Conservation (phyloP, 2,329 filamentous ascomycete species). For the Phaeosphaeriaceae sp. region DNA sequence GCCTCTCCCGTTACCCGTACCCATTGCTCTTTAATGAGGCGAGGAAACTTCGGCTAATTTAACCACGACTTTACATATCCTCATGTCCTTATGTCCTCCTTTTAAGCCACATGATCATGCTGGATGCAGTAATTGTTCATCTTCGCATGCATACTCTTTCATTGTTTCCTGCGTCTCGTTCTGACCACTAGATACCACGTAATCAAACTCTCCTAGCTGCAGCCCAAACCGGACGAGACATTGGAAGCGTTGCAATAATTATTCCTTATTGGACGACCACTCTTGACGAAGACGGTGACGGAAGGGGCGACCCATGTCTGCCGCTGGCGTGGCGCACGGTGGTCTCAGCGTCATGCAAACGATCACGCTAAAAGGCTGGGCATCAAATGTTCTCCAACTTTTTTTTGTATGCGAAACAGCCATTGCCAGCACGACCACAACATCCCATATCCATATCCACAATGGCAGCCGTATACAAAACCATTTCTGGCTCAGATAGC, state of each 20-base stretch:
- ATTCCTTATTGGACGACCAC: constrained; percentile 26
- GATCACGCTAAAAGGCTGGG: constrained; percentile 29
- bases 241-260: constrained; percentile 12
- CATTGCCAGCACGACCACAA: constrained; percentile 19
- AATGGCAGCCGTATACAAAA: constrained; percentile 66
- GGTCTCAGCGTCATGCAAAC: constrained; percentile 15
- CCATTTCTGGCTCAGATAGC: constrained; percentile 53
- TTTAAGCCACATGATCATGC: neutral
- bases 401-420: constrained; percentile 20
- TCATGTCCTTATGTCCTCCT: too few species aligned
- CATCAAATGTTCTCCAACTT: constrained; percentile 36
- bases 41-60: constrained; percentile 23
- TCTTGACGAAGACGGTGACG: constrained; percentile 23
- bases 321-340: constrained; percentile 8
- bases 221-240: constrained; percentile 14
- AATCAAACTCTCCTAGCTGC: neutral
- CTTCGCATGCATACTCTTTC: too few species aligned
- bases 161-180: too few species aligned
- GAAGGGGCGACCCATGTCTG: constrained; percentile 28
- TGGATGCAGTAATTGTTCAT: too few species aligned
- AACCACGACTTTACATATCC: constrained; percentile 9
- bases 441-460: constrained; percentile 20
- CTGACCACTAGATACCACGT: neutral
- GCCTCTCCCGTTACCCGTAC: constrained; percentile 7
- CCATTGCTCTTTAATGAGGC: constrained; percentile 18